Evolutionary conservation across 2,329 filamentous ascomycete genomes (phyloP), one percentile per base, ranked within the genome.

Genomic region (Epichloe festucae): DNA sequence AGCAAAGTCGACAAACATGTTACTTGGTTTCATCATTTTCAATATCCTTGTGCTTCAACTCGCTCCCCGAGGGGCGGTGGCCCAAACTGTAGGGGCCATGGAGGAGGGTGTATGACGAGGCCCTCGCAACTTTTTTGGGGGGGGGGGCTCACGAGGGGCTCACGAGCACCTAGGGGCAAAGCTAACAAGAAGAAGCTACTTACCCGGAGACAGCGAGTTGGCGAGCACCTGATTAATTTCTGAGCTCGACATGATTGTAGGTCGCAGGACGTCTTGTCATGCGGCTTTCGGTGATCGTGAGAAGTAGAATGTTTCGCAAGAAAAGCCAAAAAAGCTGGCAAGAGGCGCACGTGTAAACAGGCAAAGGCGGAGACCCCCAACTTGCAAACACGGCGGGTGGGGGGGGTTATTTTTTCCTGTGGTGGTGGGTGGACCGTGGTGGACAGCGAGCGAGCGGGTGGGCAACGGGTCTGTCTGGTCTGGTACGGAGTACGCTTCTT

Each of bases 211-310:
- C 74, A 97, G 83, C 71, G 93, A 97, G 77, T 90, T 91, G 73
- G 89, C 83, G 77, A 98, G 86, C 76, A 98, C 91, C 75, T 89
- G 85, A 77, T 91, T 95, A 77, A 97, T 94, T 76, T 97, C 89
- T 86, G 94, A 74, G 76, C 75, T 79, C 71, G 77, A 79, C 78
- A 81, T 89, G 70, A 66, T 76, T 69, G 66, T 62, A 64, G 65
- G 63, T 61, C 58, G 59, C 55, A 51, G 56, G 55, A 54, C 58
- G 61, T 60, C 56, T 66, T 63, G 64, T 66, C 67, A 69, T 69
- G 64, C 66, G 66, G 63, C 56, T 60, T 58, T 55, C 57, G 56
- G 60, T 60, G 58, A 58, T 56, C 50, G 36, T 49, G 45, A 11
- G 46, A 23, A 46, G 38, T 17, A 41, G 45, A 19, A 36, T 48